Evolutionary conservation across 805 yeast species (phyloP), one percentile per base, ranked within the genome.

Genomic region (Candida montana): DNA sequence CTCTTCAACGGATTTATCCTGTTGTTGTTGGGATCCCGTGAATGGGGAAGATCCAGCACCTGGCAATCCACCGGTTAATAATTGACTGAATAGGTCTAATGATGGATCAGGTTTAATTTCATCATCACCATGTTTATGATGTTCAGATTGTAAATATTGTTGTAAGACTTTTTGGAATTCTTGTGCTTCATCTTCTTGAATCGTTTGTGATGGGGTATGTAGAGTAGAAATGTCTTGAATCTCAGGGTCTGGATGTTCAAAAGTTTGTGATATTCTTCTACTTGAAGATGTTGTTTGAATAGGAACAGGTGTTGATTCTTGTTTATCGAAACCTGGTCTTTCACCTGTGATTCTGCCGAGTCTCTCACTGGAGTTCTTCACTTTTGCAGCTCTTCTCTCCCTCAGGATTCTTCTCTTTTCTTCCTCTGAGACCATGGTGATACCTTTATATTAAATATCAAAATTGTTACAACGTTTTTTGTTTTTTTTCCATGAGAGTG

Each of bases 331-430:
- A n/a, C 46, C 31, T 31, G 37, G 27, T 41, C 45, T 23, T 3
- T 55, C 61, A 10, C 61, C 61, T 0, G 55, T 53, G 43, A 57
- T 57, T 31, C 37, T 53, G 13, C 47, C 44, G 16, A 57, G 36
- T 33, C 61, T 49, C 21, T 50, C 42, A 20, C 39, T 29, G 9
- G 47, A 35, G 13, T 54, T 40, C 28, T 49, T 50, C 39, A 57
- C 48, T 35, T 55, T 57, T 8, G 53, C 54, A 3, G 58, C 55
- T 19, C 61, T 40, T 34, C 60, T 53, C 40, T 57, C 60, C 20
- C 61, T 48, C 2, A 55, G 39, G 3, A 43, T 32, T 35, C 50
- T 41, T 30, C 61, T 47, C 37, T 57, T 56, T 37, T 57, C 61
- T 3, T 54, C 56, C 19, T 54, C 59, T 3, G 42, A 33, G 18